phyloP scores from a whole-genome alignment of 306 rosid species.

The Vigna radiata region DNA sequence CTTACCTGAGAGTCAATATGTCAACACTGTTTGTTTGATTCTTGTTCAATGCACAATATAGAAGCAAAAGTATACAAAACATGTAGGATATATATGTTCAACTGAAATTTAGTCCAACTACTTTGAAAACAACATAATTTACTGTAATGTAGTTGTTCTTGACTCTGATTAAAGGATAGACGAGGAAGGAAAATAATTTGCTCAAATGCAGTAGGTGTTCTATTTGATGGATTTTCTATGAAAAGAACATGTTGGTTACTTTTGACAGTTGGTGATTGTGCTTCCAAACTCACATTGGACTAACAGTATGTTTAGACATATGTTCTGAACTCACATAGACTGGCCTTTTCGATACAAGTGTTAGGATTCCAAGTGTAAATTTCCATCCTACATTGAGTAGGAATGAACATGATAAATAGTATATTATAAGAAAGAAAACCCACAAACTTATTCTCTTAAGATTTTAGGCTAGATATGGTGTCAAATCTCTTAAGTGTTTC shows the following conservation, averaged over 20 bases:
- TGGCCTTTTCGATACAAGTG: too few relatives aligned
- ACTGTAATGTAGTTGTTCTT: background rate
- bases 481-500: too few relatives aligned
- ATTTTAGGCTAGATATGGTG: too few relatives aligned
- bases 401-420: too few relatives aligned
- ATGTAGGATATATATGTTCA: too few relatives aligned
- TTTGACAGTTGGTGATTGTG: background rate
- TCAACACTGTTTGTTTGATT: background rate
- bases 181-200: background rate
- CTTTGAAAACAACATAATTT: background rate
- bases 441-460: too few relatives aligned
- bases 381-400: background rate
- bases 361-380: too few relatives aligned
- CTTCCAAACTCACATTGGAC: background rate
- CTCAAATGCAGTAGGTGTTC: background rate
- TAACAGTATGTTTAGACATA: background rate
- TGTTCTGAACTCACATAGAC: background rate
- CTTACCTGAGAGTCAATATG: slow-evolving; percentile 60
- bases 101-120: too few relatives aligned
- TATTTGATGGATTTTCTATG: background rate
- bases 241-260: background rate
- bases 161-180: background rate
- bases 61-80: too few relatives aligned
- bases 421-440: too few relatives aligned
- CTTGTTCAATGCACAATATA: too few relatives aligned